These are phyloP conservation scores for Lagenidium giganteum DNA, from an alignment of 352 stramenopile species.

Conservation along the genomic window DNA sequence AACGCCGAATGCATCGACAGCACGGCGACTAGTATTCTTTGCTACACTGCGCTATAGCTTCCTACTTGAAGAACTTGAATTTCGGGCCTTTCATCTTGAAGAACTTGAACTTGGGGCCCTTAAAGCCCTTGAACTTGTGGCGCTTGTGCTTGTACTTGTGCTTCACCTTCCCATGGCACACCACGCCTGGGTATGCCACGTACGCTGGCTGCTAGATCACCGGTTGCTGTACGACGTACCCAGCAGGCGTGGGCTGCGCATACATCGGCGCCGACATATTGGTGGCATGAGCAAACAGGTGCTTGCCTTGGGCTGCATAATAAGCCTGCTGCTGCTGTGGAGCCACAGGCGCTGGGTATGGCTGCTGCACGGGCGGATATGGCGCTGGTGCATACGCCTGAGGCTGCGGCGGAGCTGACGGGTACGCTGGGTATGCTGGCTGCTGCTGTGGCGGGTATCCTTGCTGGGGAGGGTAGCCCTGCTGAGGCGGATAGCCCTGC, in stretches of 20 bases:
- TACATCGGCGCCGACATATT: conserved; percentile 10
- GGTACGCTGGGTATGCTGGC: conserved; percentile 30
- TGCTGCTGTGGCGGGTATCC: conserved; percentile 28
- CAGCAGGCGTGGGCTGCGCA: too few species aligned
- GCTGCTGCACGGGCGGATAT: conserved; percentile 28
- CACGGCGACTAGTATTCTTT: too few species aligned
- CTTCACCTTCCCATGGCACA: conserved; percentile 32
- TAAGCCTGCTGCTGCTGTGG: conserved; percentile 44
- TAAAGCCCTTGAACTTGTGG: conserved; percentile 38
- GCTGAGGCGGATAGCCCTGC: conserved; percentile 17
- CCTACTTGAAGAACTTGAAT: conserved; percentile 19
- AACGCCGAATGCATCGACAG: too few species aligned
- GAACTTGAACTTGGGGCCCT: too few species aligned
- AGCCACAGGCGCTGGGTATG: conserved; percentile 4
- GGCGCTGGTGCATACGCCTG: conserved; percentile 14
- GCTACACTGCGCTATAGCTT: too few species aligned
- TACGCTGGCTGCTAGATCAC: conserved; percentile 35
- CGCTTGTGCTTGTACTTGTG: conserved; percentile 30
- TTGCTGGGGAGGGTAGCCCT: conserved; percentile 16
- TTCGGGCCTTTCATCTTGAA: too few species aligned
- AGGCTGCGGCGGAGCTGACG: conserved; percentile 20
- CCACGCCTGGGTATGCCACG: conserved; percentile 39
- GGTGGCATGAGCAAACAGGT: conserved; percentile 66
- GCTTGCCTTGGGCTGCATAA: conserved; percentile 59
- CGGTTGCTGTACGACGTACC: conserved; percentile 24